Evolutionary conservation across 2,329 filamentous ascomycete species (phyloP).

Genomic region (Pseudohalonectria lignicola): DNA sequence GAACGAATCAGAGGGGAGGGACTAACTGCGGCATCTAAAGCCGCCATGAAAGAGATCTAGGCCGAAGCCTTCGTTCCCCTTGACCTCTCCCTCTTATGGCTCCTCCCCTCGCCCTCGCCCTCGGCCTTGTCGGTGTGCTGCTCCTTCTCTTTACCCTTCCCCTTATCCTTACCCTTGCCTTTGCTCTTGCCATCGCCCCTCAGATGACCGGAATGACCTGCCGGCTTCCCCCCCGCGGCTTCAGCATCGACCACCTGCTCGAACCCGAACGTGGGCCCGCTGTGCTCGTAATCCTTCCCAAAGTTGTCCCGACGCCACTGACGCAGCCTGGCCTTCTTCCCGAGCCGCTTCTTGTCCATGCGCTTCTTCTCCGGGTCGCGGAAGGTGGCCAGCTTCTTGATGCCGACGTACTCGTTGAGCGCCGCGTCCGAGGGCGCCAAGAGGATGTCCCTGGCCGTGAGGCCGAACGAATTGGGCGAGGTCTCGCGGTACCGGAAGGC

Average conservation of each 20-base stretch:
- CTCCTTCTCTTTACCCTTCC: constrained; percentile 13
- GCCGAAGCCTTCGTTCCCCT: constrained; percentile 25
- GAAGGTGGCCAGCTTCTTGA: constrained; percentile 92
- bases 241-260: constrained; percentile 24
- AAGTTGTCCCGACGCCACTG: constrained; percentile 69
- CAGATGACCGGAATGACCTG: constrained; percentile 3
- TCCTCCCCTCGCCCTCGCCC: constrained; percentile 22
- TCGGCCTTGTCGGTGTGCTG: too few relatives aligned
- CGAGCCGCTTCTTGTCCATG: constrained; percentile 75
- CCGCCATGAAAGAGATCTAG: too few relatives aligned
- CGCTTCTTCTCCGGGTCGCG: constrained; percentile 81
- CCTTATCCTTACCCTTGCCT: constrained; percentile 19
- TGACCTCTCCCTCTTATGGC: constrained; percentile 42
- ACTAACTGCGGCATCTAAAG: too few relatives aligned
- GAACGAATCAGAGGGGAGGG: too few relatives aligned
- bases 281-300: constrained; percentile 43
- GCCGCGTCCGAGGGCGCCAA: constrained; percentile 73
- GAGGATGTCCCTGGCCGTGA: constrained; percentile 83
- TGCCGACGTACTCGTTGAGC: constrained; percentile 80
- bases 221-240: constrained; percentile 11
- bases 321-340: constrained; percentile 83
- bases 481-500: constrained; percentile 93
- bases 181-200: constrained; percentile 23
- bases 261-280: constrained; percentile 48
- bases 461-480: constrained; percentile 78